Base-by-base conservation (phyloP, 169 alveolate genomes). In the Eimeria tenella region DNA sequence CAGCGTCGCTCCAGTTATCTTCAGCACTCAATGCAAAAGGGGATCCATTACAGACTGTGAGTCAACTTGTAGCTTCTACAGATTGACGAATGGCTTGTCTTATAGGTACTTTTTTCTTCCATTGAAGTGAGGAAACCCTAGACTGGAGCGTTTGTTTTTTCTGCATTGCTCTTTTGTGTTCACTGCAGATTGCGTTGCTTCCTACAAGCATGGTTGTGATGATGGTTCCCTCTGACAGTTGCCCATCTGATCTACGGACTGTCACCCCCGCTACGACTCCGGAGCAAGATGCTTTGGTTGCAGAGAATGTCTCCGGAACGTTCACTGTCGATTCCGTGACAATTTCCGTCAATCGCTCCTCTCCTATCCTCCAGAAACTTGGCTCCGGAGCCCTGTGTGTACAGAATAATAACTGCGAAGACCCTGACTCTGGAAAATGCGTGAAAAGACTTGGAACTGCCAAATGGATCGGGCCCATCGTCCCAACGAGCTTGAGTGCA, bases 381-480 rank as follows among this genome's bases (percentile, higher is more conserved):
- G 91, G 91, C 50, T 4, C 65, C 0, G 91, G 65, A 62, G 70
- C 50, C 17, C 60, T 84, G 50, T 84, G 91, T 77, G 25, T 62
- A 42, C 53, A 60, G n/a, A 77, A 84, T 60, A n/a, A 58, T 60
- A 50, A 84, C 31, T 84, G 91, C 81, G 19, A 11, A 60, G 50
- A 84, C 63, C 79, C 91, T 50, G 79, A 62, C 4, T 5, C 65
- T 4, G 73, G 55, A 21, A 31, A 31, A 0, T 84, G 91, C 63
- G 91, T 84, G 63, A 62, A 42, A 23, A 15, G 23, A 19, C 50
- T 84, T 53, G 91, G 91, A 42, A 84, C 60, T 3, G 91, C 79
- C 17, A 42, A 19, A 23, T 84, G 91, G 91, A 62, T 62, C 31
- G 91, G 91, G n/a, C 91, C 91, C 17, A 23, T 52, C 31, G 17